These are phyloP conservation scores for Bruguiera gymnorhiza DNA, from an alignment of 345 rosid genomes.

Conservation along the genomic window DNA sequence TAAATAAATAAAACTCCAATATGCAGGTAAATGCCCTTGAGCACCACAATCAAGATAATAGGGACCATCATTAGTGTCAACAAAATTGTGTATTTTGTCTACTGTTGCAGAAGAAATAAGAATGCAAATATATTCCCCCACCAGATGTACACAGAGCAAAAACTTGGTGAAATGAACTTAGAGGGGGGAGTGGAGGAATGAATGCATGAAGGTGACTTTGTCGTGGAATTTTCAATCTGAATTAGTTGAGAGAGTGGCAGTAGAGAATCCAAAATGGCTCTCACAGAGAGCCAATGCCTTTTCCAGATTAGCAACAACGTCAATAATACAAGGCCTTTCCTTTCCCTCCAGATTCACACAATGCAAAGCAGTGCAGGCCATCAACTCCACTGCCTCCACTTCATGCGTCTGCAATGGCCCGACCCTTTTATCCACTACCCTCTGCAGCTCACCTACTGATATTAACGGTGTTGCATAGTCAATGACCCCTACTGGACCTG, in stretches of 20 bases:
- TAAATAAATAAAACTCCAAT: neutral
- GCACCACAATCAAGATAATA: neutral
- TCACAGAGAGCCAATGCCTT: slow-evolving; percentile 41
- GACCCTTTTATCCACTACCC: slow-evolving; percentile 42
- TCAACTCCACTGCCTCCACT: slow-evolving; percentile 43
- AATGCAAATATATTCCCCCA: neutral
- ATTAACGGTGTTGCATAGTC: slow-evolving; percentile 40
- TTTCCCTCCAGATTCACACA: slow-evolving; percentile 55
- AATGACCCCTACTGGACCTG: slow-evolving; percentile 38
- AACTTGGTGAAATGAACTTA: neutral
- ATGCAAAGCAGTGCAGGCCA: slow-evolving; percentile 42
- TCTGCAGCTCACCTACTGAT: slow-evolving; percentile 28
- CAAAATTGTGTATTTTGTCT: neutral
- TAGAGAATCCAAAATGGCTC: slow-evolving; percentile 19
- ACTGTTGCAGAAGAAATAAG: neutral
- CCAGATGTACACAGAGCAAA: neutral
- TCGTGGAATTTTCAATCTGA: slow-evolving; percentile 31
- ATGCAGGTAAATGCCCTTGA: neutral
- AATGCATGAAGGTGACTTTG: neutral
- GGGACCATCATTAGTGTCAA: slow-evolving; percentile 10
- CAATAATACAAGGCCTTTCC: slow-evolving; percentile 47
- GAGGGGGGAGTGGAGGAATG: neutral
- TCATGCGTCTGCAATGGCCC: slow-evolving; percentile 33
- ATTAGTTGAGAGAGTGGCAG: slow-evolving; percentile 23
- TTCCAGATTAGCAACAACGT: slow-evolving; percentile 51